Evolutionary conservation across 2,329 filamentous ascomycete genomes (phyloP), one percentile per base, ranked within the genome.

Genomic region (Septoria linicola): DNA sequence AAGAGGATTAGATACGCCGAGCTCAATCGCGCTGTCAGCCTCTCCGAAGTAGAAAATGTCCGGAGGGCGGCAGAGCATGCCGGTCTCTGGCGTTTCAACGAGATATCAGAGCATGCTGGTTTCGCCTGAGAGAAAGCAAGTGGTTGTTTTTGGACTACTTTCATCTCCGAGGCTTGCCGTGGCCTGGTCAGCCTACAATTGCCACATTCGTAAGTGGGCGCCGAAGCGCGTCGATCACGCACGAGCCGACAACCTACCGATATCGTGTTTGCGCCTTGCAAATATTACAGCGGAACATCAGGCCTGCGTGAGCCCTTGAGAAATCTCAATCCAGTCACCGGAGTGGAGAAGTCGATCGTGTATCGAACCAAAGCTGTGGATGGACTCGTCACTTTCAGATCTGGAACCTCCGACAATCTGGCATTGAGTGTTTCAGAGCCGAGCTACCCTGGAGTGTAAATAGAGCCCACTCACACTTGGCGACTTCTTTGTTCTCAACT

Each of bases 1-100:
- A 71, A 74, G 2, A 71, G 80, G 51, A 76, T 85, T 3, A 75
- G 87, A 25, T 93, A 92, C 69, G 76, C 78, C 14, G 88, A 93
- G 34, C 88, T 93, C 64, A 92, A 93, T 66, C 81, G 87, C n/a
- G 74, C 81, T 11, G 79, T 89, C 3, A 80, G 73, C 2, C 71
- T 78, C 30, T 74, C 81, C 1, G 88, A 95, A 66, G 70, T 92
- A 6, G 80, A 78, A 0, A 74, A 73, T 3, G 85, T 92, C 2
- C 77, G 80, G 49, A 76, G 77, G 59, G 87, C 86, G 2, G 89
- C 88, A 0, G 77, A 83, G 60, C 74, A 80, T 31, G 86, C 84
- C 37, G 88, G 89, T 0, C 70, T 93, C 14, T 93, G 88, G 88
- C 76, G 88, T 16, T 89, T 93, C 66, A 83, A 85, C 52, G 88